Evolutionary conservation across 192 early-diverging fungal species (phyloP).

Genomic region (Phycomyces blakesleeanus): DNA sequence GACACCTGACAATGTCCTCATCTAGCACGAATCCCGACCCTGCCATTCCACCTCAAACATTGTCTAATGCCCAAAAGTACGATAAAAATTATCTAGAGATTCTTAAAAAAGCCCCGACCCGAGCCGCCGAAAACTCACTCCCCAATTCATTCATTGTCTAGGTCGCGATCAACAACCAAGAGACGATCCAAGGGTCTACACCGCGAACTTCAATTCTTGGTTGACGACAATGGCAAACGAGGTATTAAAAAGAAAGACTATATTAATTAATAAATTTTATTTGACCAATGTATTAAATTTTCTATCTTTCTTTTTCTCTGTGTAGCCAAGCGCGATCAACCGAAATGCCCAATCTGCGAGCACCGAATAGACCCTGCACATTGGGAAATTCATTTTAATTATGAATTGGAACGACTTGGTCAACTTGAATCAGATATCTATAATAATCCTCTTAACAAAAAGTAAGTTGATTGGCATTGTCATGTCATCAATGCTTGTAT

Average conservation of each 20-base stretch:
- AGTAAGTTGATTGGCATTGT: conserved; percentile 7
- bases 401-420: conserved; percentile 46
- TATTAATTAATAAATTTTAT: no score
- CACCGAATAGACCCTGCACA: conserved; percentile 38
- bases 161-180: not conserved
- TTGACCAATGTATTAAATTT: no score
- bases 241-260: no score
- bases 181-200: conserved; percentile 6
- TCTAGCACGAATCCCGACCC: no score
- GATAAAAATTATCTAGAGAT: no score
- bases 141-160: not conserved
- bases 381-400: conserved; percentile 45
- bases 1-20: no score
- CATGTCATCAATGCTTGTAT: no score
- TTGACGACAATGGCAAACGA: conserved; percentile 16
- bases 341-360: conserved; percentile 49
- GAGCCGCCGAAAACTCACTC: no score
- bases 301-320: conserved; percentile 5
- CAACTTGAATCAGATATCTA: conserved; percentile 19
- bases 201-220: conserved; percentile 14
- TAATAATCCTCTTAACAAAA: conserved; percentile 18
- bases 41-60: no score
- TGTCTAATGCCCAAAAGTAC: no score
- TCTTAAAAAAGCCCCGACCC: no score
- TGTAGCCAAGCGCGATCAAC: conserved; percentile 21